Percentiles rank a stretch among this genome's conserved stretches.
These are phyloP conservation scores for Coleophoma eucalyptorum DNA, from an alignment of 2,329 filamentous ascomycete genomes.

Conservation along the genomic window DNA sequence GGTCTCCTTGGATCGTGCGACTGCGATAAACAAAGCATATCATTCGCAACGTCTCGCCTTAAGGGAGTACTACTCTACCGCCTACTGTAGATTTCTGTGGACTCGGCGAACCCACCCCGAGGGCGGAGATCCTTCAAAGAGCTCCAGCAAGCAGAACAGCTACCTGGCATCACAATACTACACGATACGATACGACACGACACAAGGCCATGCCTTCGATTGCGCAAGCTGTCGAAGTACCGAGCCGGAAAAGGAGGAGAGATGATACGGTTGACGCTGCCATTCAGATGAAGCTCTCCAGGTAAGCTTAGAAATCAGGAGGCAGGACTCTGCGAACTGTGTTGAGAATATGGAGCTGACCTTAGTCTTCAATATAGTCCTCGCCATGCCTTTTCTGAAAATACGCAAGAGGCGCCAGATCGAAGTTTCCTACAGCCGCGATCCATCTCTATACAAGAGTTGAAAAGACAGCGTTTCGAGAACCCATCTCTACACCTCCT, in stretches of 20 bases:
- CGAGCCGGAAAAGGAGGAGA: slow-evolving; percentile 15
- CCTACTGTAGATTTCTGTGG: too few species aligned
- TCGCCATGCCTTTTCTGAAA: background rate
- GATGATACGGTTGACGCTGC: slow-evolving; percentile 11
- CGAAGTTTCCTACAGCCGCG: background rate
- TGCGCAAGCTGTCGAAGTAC: slow-evolving; percentile 11
- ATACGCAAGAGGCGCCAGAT: background rate
- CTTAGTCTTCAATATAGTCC: background rate
- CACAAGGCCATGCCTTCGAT: slow-evolving; percentile 18
- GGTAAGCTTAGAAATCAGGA: slow-evolving; percentile 5
- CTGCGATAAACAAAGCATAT: too few species aligned
- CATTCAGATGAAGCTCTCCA: slow-evolving; percentile 8
- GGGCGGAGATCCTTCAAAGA: too few species aligned
- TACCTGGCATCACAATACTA: too few species aligned
- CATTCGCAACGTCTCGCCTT: too few species aligned
- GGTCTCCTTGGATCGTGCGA: too few species aligned
- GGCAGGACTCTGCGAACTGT: background rate
- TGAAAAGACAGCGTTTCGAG: background rate
- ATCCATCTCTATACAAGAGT: background rate
- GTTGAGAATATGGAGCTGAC: background rate
- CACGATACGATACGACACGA: too few species aligned
- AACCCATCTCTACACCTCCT: background rate
- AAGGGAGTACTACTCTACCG: too few species aligned
- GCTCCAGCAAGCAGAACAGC: too few species aligned
- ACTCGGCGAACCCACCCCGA: too few species aligned